Conservation (phyloP, 1,284 basidiomycete genomes). For the Gymnopus androsaceus region DNA sequence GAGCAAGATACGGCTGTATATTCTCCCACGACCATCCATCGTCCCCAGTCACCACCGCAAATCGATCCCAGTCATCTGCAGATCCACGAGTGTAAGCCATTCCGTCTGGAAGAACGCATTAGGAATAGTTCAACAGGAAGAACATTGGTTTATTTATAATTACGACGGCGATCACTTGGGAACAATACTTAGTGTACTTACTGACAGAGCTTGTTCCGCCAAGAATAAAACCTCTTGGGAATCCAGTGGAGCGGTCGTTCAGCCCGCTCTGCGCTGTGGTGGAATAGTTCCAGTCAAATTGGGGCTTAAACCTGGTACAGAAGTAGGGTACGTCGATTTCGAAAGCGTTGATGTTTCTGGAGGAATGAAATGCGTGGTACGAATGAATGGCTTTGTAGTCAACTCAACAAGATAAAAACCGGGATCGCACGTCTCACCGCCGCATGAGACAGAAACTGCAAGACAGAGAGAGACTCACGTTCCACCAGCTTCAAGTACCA, state of each 20-base stretch:
- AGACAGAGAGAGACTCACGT: constrained; percentile 21
- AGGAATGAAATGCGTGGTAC: no score
- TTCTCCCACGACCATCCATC: constrained; percentile 45
- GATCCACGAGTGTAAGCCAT: constrained; percentile 45
- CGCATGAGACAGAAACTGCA: background rate
- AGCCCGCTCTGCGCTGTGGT: constrained; percentile 34
- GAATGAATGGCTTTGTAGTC: no score
- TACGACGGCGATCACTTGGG: background rate
- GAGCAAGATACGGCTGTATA: constrained; percentile 32
- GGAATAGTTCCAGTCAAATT: constrained; percentile 23
- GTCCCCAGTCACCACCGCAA: constrained; percentile 38
- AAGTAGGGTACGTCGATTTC: constrained; percentile 15
- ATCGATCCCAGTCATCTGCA: constrained; percentile 40
- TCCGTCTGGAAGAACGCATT: constrained; percentile 31
- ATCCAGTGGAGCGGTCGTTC: constrained; percentile 28
- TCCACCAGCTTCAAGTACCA: constrained; percentile 32
- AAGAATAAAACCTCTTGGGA: constrained; percentile 36
- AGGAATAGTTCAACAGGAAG: no score
- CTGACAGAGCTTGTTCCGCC: constrained; percentile 41
- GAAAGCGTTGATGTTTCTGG: constrained; percentile 29
- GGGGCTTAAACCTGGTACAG: background rate
- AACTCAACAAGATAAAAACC: constrained; percentile 17
- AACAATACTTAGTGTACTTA: constrained; percentile 28
- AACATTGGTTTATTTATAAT: no score
- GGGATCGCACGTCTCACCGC: background rate